Base-by-base conservation (phyloP, 2,329 filamentous ascomycete species). In the Paraphaeosphaeria sporulosa region DNA sequence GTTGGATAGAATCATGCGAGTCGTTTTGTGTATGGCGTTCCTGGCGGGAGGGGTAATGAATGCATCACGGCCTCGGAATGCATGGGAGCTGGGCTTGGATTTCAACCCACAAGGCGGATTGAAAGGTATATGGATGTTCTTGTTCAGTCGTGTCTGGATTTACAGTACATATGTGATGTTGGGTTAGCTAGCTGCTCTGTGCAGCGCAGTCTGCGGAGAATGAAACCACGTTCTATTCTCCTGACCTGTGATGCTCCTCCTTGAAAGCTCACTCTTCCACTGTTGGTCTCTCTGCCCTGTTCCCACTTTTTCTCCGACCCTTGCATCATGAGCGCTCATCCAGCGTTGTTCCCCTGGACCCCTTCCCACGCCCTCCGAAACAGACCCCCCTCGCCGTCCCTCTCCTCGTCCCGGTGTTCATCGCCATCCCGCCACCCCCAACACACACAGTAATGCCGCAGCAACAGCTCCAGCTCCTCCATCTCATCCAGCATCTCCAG, bases 401-500 rank as follows among this genome's bases (percentile, higher is more conserved):
- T 17, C 34, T 38, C 12, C 36, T 40, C 3, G 9, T 40, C 13
- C 38, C 15, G 13, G 4, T 70, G 58, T 61, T 51, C 63, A 7
- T 67, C 78, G 1, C 71, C 75, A 34, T 88, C 87, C 68, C 86
- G 89, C 87, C 91, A 96, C 1, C 89, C 95, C 94, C 94, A 98
- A 4, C 88, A 89, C 46, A 99, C 85, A 64, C 94, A 89, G 72
- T 99, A 99, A 82, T 99, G 95, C 65, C 86, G 87, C 0, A 93
- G 92, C 68, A 99, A 79, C 67, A 99, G 78, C 71, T 90, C 85
- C 90, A 95, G 96, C 80, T 99, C 95, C 78, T 99, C 95, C 25
- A 97, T 85, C 79, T 99, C 95, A 79, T 99, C 95, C 63, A 99
- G 78, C 71, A 95, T 93, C 76, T 99, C 94, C 27, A 97, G 76